Percentiles rank a stretch among this genome's conserved stretches.
Conservation (phyloP, 352 stramenopile species). For the Aphanomyces stellatus region DNA sequence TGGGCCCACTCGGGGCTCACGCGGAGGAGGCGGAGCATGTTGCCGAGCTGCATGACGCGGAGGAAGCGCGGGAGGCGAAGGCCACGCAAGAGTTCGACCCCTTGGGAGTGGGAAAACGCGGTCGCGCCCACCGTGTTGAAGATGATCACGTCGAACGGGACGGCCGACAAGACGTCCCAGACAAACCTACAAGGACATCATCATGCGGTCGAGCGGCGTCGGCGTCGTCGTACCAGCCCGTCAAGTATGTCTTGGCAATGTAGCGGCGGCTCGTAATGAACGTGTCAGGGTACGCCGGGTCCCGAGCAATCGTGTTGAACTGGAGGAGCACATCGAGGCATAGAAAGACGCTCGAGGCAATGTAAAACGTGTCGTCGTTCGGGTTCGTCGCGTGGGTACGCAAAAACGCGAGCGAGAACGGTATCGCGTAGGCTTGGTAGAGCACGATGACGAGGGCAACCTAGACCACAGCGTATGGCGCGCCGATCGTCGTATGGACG, state of each 20-base stretch:
- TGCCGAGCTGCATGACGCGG: slow-evolving; percentile 50
- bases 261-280: slow-evolving; percentile 47
- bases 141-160: slow-evolving; percentile 58
- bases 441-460: slow-evolving; percentile 60
- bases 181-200: slow-evolving; percentile 49
- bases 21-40: slow-evolving; percentile 59
- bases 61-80: slow-evolving; percentile 55
- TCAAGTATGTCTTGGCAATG: slow-evolving; percentile 50
- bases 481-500: slow-evolving; percentile 3
- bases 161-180: slow-evolving; percentile 60
- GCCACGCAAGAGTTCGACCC: slow-evolving; percentile 55
- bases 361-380: neutral
- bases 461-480: slow-evolving; percentile 20
- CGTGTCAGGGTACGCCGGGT: slow-evolving; percentile 24
- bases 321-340: slow-evolving; percentile 29
- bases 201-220: slow-evolving; percentile 47
- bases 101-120: slow-evolving; percentile 37
- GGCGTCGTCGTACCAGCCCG: slow-evolving; percentile 42
- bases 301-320: slow-evolving; percentile 36
- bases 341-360: slow-evolving; percentile 24
- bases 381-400: slow-evolving; percentile 29
- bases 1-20: slow-evolving; percentile 55
- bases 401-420: slow-evolving; percentile 53
- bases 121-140: slow-evolving; percentile 39
- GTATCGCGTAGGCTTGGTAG: slow-evolving; percentile 60